Conservation (phyloP, 257 asterid species). For the Verbascum thapsus region DNA sequence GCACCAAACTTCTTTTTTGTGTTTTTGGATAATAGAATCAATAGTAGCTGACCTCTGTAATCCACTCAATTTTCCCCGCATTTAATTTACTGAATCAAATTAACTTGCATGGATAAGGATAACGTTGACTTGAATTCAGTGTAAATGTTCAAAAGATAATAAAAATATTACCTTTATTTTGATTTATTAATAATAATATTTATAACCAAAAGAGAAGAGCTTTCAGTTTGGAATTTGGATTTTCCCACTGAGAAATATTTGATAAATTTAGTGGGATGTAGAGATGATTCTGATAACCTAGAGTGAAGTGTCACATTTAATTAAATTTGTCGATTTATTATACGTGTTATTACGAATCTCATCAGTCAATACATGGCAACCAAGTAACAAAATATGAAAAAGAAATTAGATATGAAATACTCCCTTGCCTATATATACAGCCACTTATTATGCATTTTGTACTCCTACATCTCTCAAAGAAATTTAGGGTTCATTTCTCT, state of each 20-base stretch:
- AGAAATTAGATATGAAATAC: too few species aligned
- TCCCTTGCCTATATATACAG: too few species aligned
- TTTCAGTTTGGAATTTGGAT: conserved; percentile 14
- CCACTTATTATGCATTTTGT: conserved; percentile 11
- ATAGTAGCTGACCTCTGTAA: conserved; percentile 10
- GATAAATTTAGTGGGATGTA: conserved; percentile 8
- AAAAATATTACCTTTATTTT: not conserved
- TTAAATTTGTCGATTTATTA: conserved; percentile 18
- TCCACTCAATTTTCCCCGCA: conserved; percentile 24
- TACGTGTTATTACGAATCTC: not conserved
- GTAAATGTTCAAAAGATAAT: conserved; percentile 14
- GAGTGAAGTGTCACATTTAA: conserved; percentile 59
- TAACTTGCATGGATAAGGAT: conserved; percentile 46
- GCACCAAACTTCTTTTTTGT: conserved; percentile 1
- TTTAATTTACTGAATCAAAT: not conserved
- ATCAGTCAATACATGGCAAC: conserved; percentile 56
- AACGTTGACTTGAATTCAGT: conserved; percentile 46
- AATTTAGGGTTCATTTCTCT: conserved; percentile 6
- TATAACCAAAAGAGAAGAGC: not conserved
- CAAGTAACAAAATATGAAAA: conserved; percentile 36
- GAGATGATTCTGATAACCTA: conserved; percentile 31
- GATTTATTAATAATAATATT: too few species aligned
- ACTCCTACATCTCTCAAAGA: not conserved
- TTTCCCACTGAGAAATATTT: not conserved
- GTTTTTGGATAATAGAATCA: not conserved